Base-by-base conservation (phyloP, 768 basidiomycete species). In the Botryobasidium botryosum region DNA sequence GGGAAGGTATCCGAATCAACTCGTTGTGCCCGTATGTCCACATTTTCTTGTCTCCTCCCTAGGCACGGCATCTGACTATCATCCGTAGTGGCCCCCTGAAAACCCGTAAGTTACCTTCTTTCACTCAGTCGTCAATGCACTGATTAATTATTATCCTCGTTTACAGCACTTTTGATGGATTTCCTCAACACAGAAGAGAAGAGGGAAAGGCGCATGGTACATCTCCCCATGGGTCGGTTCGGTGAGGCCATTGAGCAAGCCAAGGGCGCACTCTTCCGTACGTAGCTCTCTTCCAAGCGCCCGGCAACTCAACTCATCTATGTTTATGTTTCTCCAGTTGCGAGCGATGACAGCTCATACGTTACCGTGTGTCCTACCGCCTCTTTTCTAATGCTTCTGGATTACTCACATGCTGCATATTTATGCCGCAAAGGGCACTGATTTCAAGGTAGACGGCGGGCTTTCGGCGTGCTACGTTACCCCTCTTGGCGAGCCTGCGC, bases 161-260 rank as follows among this genome's bases (percentile, higher is more conserved):
- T 24, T 4, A n/a, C 57, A 91, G 87, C 91, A 31, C 76, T 99
- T 37, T 70, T 99, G 24, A 99, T 99, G 94, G 80, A 97, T 62
- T 99, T 92, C 71, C 73, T 99, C 57, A 75, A 97, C 62, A 96
- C 94, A 17, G 68, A 79, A 36, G 94, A 99, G 69, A 97, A 97
- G 67, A 75, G 81, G 48, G 75, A 96, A 35, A 77, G 94, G 24
- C 73, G 94, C 37, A 58, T 96, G 58, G 77, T 87, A 18, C 87
- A 90, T 54, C 72, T 92, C 13, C 92, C 91, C 1, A 87, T 94
- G 86, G 91, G 91, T 50, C 75, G 92, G 49, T 99, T 99, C 59
- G 92, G 92, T 29, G 88, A 96, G 66, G 94, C 91, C 1, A 69
- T 97, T 50, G 94, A 99, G 61, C 71, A 91, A 48, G 94, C 94